Percentiles rank a stretch among this genome's conserved stretches.
Evolutionary conservation across 306 rosid species (phyloP).

Genomic region (Quillaja saponaria): DNA sequence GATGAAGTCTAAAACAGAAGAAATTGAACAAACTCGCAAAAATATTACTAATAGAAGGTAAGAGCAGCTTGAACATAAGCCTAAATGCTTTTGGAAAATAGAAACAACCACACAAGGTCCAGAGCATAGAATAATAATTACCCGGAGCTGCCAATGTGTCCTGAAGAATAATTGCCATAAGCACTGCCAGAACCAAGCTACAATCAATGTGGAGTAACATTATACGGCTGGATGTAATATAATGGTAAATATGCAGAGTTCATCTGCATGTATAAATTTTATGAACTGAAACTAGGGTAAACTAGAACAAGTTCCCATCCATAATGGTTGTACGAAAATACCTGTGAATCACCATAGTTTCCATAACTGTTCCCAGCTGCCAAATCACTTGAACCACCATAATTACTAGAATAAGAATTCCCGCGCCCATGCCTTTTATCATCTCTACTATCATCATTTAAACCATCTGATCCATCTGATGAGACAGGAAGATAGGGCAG

Average conservation of each 20-base stretch:
- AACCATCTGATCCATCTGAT: constrained; percentile 64
- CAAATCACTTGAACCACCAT: constrained; percentile 80
- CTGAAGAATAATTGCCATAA: constrained; percentile 80
- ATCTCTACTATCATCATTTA: constrained; percentile 80
- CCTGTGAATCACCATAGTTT: constrained; percentile 90
- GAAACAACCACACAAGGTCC: no score
- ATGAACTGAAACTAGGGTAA: not conserved
- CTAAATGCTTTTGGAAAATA: no score
- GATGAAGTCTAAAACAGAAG: not conserved
- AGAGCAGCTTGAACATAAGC: no score
- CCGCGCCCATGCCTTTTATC: constrained; percentile 85
- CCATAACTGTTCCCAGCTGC: constrained; percentile 65
- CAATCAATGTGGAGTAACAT: constrained; percentile 38
- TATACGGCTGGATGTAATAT: constrained; percentile 20
- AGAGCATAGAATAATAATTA: constrained; percentile 33
- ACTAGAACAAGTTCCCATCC: no score
- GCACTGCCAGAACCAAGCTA: constrained; percentile 73
- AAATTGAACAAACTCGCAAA: no score
- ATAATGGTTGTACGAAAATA: constrained; percentile 27
- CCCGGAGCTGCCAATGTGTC: constrained; percentile 77
- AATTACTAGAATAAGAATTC: constrained; percentile 72
- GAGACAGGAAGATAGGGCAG: constrained; percentile 85
- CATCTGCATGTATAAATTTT: constrained; percentile 8
- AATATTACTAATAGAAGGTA: no score
- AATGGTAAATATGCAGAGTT: constrained; percentile 15